Conservation (phyloP, 148 eudicot species). For the Chenopodium suecicum region DNA sequence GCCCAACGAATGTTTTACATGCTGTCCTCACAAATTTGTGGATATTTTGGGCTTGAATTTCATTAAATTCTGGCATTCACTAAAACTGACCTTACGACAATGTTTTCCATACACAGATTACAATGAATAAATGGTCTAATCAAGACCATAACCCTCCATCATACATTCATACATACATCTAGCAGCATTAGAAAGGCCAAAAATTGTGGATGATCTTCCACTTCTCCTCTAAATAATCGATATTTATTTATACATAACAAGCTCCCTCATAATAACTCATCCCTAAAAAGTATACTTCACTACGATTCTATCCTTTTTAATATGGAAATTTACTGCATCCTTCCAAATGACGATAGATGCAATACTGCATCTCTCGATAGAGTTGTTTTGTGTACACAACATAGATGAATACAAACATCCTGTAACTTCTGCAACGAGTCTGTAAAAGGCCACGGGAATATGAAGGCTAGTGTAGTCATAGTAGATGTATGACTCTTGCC, state of each 20-base stretch:
- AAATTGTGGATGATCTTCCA: slow-evolving; percentile 9
- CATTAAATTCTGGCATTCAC: no score
- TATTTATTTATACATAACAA: slow-evolving; percentile 21
- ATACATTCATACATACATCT: background rate
- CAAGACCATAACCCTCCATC: background rate
- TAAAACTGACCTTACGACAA: background rate
- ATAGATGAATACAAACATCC: background rate
- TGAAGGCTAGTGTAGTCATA: background rate
- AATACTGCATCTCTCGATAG: background rate
- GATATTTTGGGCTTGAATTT: no score
- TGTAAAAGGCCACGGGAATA: background rate
- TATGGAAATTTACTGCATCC: slow-evolving; percentile 1
- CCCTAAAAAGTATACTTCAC: background rate
- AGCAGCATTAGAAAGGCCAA: slow-evolving; percentile 5
- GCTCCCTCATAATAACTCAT: background rate
- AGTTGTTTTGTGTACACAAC: slow-evolving; percentile 3
- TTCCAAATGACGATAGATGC: background rate
- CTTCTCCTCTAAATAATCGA: slow-evolving; percentile 1
- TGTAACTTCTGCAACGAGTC: background rate
- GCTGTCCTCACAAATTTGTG: no score
- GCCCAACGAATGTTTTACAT: no score
- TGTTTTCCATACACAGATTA: background rate
- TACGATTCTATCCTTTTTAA: slow-evolving; percentile 4
- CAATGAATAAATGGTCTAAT: background rate
- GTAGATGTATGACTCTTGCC: background rate